Evolutionary conservation across 345 rosid species (phyloP).

Genomic region (Populus pruinosa): DNA sequence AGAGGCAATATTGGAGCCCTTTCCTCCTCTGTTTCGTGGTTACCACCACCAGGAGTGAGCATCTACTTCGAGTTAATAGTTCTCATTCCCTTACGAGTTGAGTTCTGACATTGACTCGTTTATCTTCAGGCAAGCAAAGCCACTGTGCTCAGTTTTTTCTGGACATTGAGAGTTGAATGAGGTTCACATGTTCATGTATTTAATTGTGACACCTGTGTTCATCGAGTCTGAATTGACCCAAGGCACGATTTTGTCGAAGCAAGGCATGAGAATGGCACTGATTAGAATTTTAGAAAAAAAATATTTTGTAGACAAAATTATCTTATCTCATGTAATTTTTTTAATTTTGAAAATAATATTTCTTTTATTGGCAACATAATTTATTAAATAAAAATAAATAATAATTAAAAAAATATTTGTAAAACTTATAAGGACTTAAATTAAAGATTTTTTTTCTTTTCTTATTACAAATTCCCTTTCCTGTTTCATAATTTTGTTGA

Average conservation of each 20-base stretch:
- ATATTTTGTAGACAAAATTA: too few relatives aligned
- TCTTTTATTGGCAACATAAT: too few relatives aligned
- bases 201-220: slow-evolving; percentile 56
- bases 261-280: too few relatives aligned
- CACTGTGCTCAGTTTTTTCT: slow-evolving; percentile 43
- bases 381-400: too few relatives aligned
- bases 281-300: too few relatives aligned
- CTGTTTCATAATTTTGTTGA: too few relatives aligned
- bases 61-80: slow-evolving; percentile 42
- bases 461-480: too few relatives aligned
- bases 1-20: slow-evolving; percentile 53
- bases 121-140: slow-evolving; percentile 62
- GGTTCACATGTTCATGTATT: slow-evolving; percentile 38
- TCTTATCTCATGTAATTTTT: too few relatives aligned
- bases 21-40: slow-evolving; percentile 47
- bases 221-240: slow-evolving; percentile 51
- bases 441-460: too few relatives aligned
- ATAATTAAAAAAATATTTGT: too few relatives aligned
- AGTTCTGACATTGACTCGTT: background rate
- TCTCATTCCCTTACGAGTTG: background rate
- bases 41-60: slow-evolving; percentile 45
- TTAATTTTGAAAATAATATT: too few relatives aligned
- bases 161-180: slow-evolving; percentile 58
- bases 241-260: background rate
- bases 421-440: too few relatives aligned